phyloP scores from a whole-genome alignment of 768 basidiomycete species.

The Austroboletus festivus region DNA sequence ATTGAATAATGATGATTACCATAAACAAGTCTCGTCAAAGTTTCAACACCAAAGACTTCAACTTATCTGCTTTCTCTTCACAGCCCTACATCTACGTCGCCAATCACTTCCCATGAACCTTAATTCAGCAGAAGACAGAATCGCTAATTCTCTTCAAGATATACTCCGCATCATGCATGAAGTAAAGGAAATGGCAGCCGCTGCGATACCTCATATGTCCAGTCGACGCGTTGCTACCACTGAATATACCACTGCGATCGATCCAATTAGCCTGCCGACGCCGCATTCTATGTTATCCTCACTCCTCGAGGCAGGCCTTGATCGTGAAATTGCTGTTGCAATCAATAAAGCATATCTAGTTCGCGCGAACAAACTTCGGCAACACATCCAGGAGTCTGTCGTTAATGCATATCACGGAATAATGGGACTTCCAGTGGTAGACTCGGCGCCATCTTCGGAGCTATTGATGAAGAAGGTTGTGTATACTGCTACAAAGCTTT shows the following conservation, averaged over 20 bases:
- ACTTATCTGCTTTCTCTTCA: too few relatives aligned
- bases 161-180: too few relatives aligned
- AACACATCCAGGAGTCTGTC: neutral
- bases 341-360: neutral
- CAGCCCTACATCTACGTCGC: too few relatives aligned
- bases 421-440: neutral
- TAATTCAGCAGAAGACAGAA: too few relatives aligned
- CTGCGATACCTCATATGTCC: too few relatives aligned
- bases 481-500: neutral
- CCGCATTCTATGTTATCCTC: neutral
- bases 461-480: neutral
- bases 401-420: neutral
- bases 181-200: too few relatives aligned
- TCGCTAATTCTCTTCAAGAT: too few relatives aligned
- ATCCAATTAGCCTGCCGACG: neutral
- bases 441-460: neutral
- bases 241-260: neutral
- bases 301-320: neutral
- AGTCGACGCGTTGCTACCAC: too few relatives aligned
- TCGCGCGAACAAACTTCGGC: neutral
- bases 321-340: neutral
- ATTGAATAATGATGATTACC: constrained; percentile 5
- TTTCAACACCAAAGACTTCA: too few relatives aligned
- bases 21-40: too few relatives aligned
- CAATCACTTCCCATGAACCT: too few relatives aligned